Evolutionary conservation across 768 basidiomycete genomes (phyloP), one percentile per base, ranked within the genome.

Genomic region (Rhodocollybia butyracea): DNA sequence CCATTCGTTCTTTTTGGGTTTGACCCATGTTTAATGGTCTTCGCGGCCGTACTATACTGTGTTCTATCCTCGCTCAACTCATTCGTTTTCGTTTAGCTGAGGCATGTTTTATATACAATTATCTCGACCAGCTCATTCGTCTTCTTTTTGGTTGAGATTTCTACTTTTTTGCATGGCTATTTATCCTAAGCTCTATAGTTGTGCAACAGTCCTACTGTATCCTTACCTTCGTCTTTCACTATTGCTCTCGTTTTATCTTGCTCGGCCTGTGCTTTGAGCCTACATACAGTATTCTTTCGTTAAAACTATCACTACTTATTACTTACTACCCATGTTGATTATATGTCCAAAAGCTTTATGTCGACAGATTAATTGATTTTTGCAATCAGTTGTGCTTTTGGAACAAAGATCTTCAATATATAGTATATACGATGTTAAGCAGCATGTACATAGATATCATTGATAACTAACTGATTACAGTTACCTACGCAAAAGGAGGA

Each of bases 401-500:
- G n/a, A n/a, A n/a, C n/a, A n/a, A n/a, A n/a, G n/a, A n/a, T n/a
- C n/a, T n/a, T n/a, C n/a, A n/a, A n/a, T n/a, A n/a, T n/a, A n/a
- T n/a, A n/a, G n/a, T 29, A 45, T 45, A 29, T 29, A 7, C 43
- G 5, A 27, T 27, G 24, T 6, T 13, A 24, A n/a, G 26, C 26
- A 27, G 43, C 43, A 15, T 40, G 22, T 40, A 21, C 39, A 3
- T 21, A 7, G 22, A 40, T 40, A 19, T 21, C 22, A 40, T 40
- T 15, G 39, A 40, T 40, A 6, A 8, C 39, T 6, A 19, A 40
- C 39, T n/a, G 17, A 7, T 40, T 40, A 11, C 21, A 3, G 11
- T 51, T 27, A 53, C 41, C 40, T 53, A 11, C 40, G 51, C 40
- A 53, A 38, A 41, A 77, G 66, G 48, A 82, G 54, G 51, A 77